phyloP scores from a whole-genome alignment of 805 yeast species.

The Kodamaea fukazawae region DNA sequence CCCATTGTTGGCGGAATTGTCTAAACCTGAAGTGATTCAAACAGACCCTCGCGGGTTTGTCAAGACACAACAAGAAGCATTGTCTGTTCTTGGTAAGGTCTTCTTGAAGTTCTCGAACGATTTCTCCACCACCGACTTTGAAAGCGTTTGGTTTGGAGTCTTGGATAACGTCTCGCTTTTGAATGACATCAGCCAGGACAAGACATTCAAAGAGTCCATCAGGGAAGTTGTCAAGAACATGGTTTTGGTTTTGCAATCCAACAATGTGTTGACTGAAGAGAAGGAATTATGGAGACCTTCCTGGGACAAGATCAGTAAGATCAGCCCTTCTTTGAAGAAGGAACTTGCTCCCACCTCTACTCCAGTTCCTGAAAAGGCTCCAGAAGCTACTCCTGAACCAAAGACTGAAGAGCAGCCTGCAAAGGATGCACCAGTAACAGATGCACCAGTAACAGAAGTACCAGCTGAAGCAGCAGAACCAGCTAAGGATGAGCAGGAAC shows the following conservation, averaged over 20 bases:
- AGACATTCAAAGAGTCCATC: conserved; percentile 28
- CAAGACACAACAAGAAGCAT: conserved; percentile 63
- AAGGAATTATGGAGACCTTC: conserved; percentile 31
- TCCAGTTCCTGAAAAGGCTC: conserved; percentile 1
- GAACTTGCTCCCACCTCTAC: conserved; percentile 14
- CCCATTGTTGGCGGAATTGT: conserved; percentile 65
- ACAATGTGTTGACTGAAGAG: conserved; percentile 22
- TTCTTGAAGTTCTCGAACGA: conserved; percentile 35
- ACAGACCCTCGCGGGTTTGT: conserved; percentile 65
- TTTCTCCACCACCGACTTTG: conserved; percentile 20
- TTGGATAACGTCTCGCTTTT: conserved; percentile 32
- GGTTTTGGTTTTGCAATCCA: conserved; percentile 36
- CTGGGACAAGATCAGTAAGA: conserved; percentile 28
- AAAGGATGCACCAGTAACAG: conserved; percentile 1
- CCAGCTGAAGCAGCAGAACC: neutral
- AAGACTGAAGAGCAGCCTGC: conserved; percentile 1
- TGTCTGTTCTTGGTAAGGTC: conserved; percentile 62
- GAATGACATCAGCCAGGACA: conserved; percentile 20
- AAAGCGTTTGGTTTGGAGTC: conserved; percentile 34
- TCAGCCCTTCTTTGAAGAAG: conserved; percentile 28
- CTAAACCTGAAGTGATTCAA: conserved; percentile 56
- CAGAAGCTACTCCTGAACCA: conserved; percentile 1
- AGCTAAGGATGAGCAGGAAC: neutral
- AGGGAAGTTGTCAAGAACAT: conserved; percentile 40
- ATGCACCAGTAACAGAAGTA: neutral